Conservation (phyloP, 371 early-diverging fungal species). For the Rhizopus delemar region DNA sequence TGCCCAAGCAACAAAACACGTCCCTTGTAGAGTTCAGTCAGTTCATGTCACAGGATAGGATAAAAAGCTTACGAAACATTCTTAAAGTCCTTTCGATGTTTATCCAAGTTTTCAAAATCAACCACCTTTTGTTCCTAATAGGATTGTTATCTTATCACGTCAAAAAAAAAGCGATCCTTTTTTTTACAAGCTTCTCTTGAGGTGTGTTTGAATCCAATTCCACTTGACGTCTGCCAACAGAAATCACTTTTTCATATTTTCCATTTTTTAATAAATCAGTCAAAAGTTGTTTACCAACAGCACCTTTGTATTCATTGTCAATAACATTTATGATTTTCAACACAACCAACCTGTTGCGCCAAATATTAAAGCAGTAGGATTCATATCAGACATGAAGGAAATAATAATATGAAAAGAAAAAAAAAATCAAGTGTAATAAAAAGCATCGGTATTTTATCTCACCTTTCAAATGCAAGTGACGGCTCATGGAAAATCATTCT, state of each 20-base stretch:
- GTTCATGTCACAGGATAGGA: neutral
- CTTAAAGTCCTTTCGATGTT: constrained; percentile 36
- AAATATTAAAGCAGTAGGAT: constrained; percentile 18
- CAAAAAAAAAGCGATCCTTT: neutral
- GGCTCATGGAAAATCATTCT: neutral
- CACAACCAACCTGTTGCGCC: constrained; percentile 27
- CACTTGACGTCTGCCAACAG: constrained; percentile 59
- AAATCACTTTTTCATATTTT: constrained; percentile 62
- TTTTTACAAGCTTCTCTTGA: constrained; percentile 55
- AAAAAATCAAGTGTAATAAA: neutral
- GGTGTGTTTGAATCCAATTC: constrained; percentile 57
- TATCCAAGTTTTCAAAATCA: constrained; percentile 53
- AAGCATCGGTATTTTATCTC: neutral
- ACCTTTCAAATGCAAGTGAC: neutral
- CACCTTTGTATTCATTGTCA: constrained; percentile 45
- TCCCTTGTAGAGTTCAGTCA: neutral
- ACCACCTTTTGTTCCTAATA: constrained; percentile 43
- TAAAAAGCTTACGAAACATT: constrained; percentile 42
- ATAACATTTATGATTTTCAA: no score
- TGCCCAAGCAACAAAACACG: constrained; percentile 29
- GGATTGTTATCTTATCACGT: no score
- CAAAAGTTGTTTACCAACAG: constrained; percentile 70
- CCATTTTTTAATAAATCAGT: constrained; percentile 61
- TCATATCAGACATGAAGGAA: neutral
- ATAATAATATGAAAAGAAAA: neutral